Percentiles rank a stretch among this genome's conserved stretches.
phyloP scores from a whole-genome alignment of 1,284 basidiomycete genomes.

The Leccinum angustisporum region DNA sequence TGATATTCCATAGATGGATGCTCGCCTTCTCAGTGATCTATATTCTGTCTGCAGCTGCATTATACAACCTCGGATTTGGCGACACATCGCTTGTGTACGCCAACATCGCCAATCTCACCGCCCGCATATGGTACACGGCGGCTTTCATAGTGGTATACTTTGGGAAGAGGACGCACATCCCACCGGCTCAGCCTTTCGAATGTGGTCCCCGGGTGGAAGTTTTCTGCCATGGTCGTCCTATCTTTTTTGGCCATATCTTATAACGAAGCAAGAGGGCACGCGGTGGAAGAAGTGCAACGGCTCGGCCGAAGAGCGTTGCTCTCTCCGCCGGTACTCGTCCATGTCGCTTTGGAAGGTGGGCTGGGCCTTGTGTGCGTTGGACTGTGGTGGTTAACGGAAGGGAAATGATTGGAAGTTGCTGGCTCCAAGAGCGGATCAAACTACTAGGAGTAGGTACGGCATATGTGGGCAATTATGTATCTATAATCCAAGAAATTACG shows the following conservation, averaged over 20 bases:
- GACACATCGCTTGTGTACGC: slow-evolving; percentile 76
- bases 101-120: slow-evolving; percentile 64
- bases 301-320: slow-evolving; percentile 35
- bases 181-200: slow-evolving; percentile 26
- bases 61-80: slow-evolving; percentile 53
- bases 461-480: not conserved
- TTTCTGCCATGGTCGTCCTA: slow-evolving; percentile 31
- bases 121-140: slow-evolving; percentile 55
- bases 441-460: slow-evolving; percentile 21
- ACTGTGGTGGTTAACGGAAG: slow-evolving; percentile 47
- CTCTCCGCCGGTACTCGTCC: slow-evolving; percentile 34
- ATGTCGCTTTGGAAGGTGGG: slow-evolving; percentile 43
- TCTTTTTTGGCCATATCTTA: slow-evolving; percentile 34
- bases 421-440: slow-evolving; percentile 21
- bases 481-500: too few species aligned
- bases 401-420: slow-evolving; percentile 25
- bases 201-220: slow-evolving; percentile 35
- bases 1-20: slow-evolving; percentile 55
- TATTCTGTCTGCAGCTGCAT: slow-evolving; percentile 49
- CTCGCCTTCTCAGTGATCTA: slow-evolving; percentile 63
- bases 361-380: slow-evolving; percentile 41
- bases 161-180: slow-evolving; percentile 23
- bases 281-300: slow-evolving; percentile 25
- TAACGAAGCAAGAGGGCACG: slow-evolving; percentile 23
- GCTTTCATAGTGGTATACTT: slow-evolving; percentile 42